These are phyloP conservation scores for Stephania cephalantha DNA, from an alignment of 164 flowering plant genomes.

Conservation along the genomic window DNA sequence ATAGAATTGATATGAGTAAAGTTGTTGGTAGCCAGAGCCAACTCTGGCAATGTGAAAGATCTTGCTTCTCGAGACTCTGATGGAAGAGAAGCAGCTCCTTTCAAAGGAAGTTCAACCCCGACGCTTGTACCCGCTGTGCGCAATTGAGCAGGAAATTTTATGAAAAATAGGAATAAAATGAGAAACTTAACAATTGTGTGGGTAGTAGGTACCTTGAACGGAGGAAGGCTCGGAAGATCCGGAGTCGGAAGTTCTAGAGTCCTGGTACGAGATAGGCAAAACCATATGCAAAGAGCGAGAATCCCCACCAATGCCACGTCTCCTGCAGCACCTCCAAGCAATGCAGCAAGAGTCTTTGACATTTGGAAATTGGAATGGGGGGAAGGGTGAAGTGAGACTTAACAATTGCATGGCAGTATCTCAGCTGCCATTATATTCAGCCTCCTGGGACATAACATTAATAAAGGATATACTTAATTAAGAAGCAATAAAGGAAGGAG, in stretches of 20 bases:
- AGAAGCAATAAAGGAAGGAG: conserved; percentile 10
- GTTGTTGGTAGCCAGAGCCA: conserved; percentile 64
- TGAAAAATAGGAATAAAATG: background rate
- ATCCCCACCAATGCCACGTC: conserved; percentile 72
- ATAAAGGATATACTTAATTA: background rate
- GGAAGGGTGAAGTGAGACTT: conserved; percentile 18
- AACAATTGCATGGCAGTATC: conserved; percentile 18
- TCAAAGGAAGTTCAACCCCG: conserved; percentile 47
- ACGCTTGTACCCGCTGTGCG: conserved; percentile 43
- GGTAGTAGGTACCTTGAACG: conserved; percentile 41
- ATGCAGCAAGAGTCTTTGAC: conserved; percentile 88
- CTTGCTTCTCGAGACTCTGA: conserved; percentile 46
- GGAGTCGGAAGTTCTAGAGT: conserved; percentile 78
- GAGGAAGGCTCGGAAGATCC: conserved; percentile 80
- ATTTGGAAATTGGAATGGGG: conserved; percentile 34
- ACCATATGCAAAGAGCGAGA: conserved; percentile 46
- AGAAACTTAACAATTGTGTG: background rate
- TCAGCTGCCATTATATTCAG: conserved; percentile 29
- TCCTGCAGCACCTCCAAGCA: conserved; percentile 96
- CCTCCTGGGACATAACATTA: conserved; percentile 20
- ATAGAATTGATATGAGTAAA: conserved; percentile 67
- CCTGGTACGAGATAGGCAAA: conserved; percentile 37
- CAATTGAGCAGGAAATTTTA: conserved; percentile 12
- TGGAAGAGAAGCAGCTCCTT: conserved; percentile 17
- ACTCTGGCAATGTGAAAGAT: conserved; percentile 59